These are phyloP conservation scores for Eucalyptus microcorys DNA, from an alignment of 345 rosid species.

Conservation along the genomic window DNA sequence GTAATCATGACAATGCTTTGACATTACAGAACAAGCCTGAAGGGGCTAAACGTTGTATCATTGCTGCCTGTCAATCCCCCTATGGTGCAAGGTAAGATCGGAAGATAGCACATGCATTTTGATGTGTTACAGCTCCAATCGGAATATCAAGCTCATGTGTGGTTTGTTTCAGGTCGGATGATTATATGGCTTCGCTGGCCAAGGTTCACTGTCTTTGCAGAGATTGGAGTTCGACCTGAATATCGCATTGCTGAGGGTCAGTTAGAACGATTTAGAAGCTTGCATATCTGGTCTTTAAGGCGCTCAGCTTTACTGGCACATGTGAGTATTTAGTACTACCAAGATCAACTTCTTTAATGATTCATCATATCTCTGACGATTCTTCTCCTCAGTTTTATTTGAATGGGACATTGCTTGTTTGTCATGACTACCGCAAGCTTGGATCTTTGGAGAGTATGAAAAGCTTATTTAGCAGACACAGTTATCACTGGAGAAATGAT, in stretches of 20 bases:
- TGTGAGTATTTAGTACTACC: neutral
- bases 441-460: neutral
- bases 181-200: constrained; percentile 85
- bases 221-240: constrained; percentile 36
- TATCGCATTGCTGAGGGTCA: neutral
- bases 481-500: neutral
- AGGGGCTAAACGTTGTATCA: constrained; percentile 46
- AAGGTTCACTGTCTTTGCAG: constrained; percentile 72
- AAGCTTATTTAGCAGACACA: neutral
- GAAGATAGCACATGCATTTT: neutral
- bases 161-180: constrained; percentile 58
- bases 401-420: neutral
- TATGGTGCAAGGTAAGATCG: constrained; percentile 60
- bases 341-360: neutral
- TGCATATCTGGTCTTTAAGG: rapidly evolving
- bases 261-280: neutral
- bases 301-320: neutral
- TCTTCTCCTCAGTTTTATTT: neutral
- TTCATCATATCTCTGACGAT: neutral
- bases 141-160: neutral
- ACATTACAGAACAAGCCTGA: constrained; percentile 51
- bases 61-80: constrained; percentile 49
- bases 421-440: neutral
- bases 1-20: neutral
- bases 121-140: neutral